Evolutionary conservation across 2,329 filamentous ascomycete genomes (phyloP).

Genomic region (Gnomoniopsis smithogilvyi): DNA sequence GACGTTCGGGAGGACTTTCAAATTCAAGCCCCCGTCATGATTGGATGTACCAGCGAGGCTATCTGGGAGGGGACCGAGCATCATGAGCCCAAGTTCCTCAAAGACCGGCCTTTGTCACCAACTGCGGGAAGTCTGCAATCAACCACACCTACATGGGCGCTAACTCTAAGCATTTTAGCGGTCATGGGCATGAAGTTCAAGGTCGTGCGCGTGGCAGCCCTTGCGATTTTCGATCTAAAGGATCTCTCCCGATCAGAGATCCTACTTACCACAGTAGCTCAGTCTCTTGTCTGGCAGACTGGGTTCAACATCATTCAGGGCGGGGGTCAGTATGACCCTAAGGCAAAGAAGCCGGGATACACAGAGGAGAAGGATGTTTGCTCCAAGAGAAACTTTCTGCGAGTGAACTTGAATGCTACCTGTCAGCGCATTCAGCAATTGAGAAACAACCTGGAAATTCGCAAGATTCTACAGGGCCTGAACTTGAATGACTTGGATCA

Average conservation of each 20-base stretch:
- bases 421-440: not conserved
- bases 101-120: not conserved
- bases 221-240: not conserved
- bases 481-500: not conserved
- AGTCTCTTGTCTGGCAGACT: not conserved
- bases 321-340: not conserved
- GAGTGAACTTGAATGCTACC: not conserved
- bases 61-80: not conserved
- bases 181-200: not conserved
- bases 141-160: not conserved
- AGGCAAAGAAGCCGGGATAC: not conserved
- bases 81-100: not conserved
- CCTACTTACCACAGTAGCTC: not conserved
- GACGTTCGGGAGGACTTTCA: not conserved
- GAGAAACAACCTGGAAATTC: not conserved
- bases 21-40: not conserved
- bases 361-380: not conserved
- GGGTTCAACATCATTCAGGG: not conserved
- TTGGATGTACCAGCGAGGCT: not conserved
- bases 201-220: not conserved
- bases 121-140: not conserved
- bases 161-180: not conserved
- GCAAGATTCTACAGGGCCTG: not conserved
- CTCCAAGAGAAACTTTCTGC: not conserved
- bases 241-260: not conserved